Evolutionary conservation across 352 stramenopile species (phyloP).

Genomic region (Thraustochytrium striatum): DNA sequence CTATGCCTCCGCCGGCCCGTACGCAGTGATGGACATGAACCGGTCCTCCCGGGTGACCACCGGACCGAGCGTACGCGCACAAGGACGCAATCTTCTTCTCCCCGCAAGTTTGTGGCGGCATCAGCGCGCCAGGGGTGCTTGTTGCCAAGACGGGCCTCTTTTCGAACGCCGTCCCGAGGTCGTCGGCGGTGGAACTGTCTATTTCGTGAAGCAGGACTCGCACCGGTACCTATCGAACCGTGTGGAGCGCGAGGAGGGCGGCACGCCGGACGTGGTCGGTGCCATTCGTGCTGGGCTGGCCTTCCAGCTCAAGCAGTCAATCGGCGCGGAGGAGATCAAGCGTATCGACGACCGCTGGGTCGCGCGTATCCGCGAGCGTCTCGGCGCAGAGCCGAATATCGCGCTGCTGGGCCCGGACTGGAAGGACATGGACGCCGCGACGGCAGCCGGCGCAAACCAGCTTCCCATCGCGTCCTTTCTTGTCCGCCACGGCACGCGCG

Average conservation of each 20-base stretch:
- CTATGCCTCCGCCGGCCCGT: conserved; percentile 87
- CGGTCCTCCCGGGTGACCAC: conserved; percentile 30
- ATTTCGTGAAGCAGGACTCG: conserved; percentile 70
- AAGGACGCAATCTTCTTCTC: conserved; percentile 94
- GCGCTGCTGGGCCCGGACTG: conserved; percentile 72
- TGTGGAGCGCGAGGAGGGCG: conserved; percentile 89
- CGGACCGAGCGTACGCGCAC: conserved; percentile 42
- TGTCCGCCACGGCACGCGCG: conserved; percentile 25
- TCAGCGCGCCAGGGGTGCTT: conserved; percentile 76
- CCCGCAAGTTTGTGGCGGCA: conserved; percentile 90
- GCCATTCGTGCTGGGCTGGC: conserved; percentile 83
- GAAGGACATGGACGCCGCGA: conserved; percentile 6
- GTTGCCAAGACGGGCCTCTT: conserved; percentile 80
- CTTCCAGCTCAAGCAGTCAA: conserved; percentile 78
- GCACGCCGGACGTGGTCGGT: conserved; percentile 88
- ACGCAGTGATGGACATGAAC: conserved; percentile 93
- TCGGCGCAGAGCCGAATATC: conserved; percentile 65
- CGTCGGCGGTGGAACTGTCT: conserved; percentile 65
- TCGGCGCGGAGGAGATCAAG: conserved; percentile 63
- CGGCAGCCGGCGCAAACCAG: not conserved
- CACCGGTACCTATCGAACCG: conserved; percentile 82
- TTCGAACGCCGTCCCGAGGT: conserved; percentile 68
- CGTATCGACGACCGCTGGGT: conserved; percentile 60
- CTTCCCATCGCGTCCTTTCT: conserved; percentile 50
- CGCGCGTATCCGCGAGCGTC: conserved; percentile 55